These are phyloP conservation scores for Sarcocystis neurona DNA, from an alignment of 169 alveolate species.

Conservation along the genomic window DNA sequence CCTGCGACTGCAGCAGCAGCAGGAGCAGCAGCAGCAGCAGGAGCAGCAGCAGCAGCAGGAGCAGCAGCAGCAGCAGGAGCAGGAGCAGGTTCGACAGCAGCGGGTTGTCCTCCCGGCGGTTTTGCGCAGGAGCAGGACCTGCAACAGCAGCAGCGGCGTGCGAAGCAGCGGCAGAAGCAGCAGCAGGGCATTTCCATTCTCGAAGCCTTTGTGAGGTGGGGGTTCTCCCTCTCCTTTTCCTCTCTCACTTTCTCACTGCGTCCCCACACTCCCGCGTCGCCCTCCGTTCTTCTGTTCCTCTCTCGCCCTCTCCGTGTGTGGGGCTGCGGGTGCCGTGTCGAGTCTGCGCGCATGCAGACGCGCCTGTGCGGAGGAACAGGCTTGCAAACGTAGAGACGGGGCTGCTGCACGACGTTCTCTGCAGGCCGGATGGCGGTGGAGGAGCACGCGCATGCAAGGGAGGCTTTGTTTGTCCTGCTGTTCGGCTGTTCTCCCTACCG, in stretches of 20 bases:
- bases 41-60: neutral
- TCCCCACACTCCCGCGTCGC: neutral
- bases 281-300: neutral
- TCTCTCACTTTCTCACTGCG: neutral
- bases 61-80: slow-evolving; percentile 24
- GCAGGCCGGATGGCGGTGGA: too few species aligned
- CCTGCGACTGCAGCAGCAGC: neutral
- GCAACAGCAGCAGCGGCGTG: too few species aligned
- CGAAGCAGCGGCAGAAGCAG: too few species aligned
- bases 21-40: neutral
- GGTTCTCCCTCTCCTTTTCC: neutral
- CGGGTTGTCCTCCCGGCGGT: neutral
- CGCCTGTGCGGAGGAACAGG: too few species aligned
- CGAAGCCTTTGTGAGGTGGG: slow-evolving; percentile 8
- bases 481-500: too few species aligned
- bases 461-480: too few species aligned
- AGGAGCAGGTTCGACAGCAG: neutral
- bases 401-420: too few species aligned
- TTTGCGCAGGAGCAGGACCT: too few species aligned
- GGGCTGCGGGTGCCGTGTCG: slow-evolving; percentile 1
- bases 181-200: slow-evolving; percentile 3
- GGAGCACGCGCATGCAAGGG: too few species aligned
- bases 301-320: neutral
- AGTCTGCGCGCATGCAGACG: too few species aligned
- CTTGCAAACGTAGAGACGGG: too few species aligned